A percentile compares a stretch with the other conserved stretches of the same genome.
These are phyloP conservation scores for Mycena belliarum DNA, from an alignment of 768 basidiomycete species.

Conservation along the genomic window DNA sequence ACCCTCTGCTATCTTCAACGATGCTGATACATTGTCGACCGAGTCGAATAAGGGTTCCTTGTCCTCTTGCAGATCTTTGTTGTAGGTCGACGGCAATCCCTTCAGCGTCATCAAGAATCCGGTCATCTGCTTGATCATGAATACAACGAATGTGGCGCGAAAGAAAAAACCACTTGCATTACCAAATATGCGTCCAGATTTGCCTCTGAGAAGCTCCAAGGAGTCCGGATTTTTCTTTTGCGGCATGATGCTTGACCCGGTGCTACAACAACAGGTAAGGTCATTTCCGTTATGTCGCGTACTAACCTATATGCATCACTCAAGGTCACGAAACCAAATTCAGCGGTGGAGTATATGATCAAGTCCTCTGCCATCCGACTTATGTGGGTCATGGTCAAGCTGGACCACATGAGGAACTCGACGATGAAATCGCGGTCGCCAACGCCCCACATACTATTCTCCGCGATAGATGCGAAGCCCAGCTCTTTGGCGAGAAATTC, in stretches of 20 bases:
- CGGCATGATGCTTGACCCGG: conserved; percentile 99
- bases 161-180: conserved; percentile 51
- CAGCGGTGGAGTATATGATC: conserved; percentile 94
- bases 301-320: conserved; percentile 94
- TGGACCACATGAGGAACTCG: conserved; percentile 97
- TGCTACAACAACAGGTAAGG: conserved; percentile 49
- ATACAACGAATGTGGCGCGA: not conserved
- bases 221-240: conserved; percentile 99
- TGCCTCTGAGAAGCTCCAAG: conserved; percentile 91
- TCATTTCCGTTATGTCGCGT: not conserved
- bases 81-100: conserved; percentile 97
- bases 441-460: conserved; percentile 97
- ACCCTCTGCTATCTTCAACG: conserved; percentile 90
- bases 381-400: conserved; percentile 89
- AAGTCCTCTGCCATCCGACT: conserved; percentile 95
- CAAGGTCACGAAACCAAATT: conserved; percentile 95
- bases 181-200: conserved; percentile 92
- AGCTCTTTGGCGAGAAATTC: conserved; percentile 91
- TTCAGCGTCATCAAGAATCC: conserved; percentile 98
- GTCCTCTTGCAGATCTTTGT: conserved; percentile 98
- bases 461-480: conserved; percentile 83
- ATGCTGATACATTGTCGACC: conserved; percentile 86
- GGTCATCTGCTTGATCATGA: too few species aligned
- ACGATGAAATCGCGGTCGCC: conserved; percentile 96
- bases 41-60: conserved; percentile 97